Conservation (phyloP, 768 basidiomycete genomes). For the Boletus rex-veris region DNA sequence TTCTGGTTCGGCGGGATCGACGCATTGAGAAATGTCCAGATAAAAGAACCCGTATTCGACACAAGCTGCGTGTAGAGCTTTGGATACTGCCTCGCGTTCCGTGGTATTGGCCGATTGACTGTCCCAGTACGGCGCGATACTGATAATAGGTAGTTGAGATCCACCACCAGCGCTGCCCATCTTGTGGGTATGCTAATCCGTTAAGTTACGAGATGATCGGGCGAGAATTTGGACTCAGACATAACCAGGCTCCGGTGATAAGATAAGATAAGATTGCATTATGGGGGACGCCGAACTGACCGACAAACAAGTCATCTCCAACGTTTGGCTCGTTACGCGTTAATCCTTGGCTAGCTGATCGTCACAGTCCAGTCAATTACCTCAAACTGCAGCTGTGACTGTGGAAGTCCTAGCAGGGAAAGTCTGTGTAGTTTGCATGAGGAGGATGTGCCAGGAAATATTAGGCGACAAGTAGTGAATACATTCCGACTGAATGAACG, state of each 20-base stretch:
- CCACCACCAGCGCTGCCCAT: conserved; percentile 9
- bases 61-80: conserved; percentile 69
- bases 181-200: background rate
- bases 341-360: background rate
- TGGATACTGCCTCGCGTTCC: conserved; percentile 44
- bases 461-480: conserved; percentile 22
- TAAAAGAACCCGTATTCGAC: conserved; percentile 88
- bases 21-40: conserved; percentile 61
- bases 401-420: background rate
- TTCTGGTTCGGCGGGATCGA: conserved; percentile 56
- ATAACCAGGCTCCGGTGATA: conserved; percentile 4
- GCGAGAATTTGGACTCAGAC: background rate
- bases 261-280: conserved; percentile 19
- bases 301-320: no score
- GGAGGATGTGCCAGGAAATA: conserved; percentile 2
- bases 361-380: background rate
- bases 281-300: background rate
- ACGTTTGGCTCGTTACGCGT: background rate
- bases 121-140: conserved; percentile 62
- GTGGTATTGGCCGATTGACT: conserved; percentile 26
- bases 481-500: conserved; percentile 15
- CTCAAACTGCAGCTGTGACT: background rate
- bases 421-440: background rate
- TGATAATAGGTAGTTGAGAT: conserved; percentile 62
- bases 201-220: background rate